Evolutionary conservation across 2,329 filamentous ascomycete species (phyloP).

Genomic region (Sporothrix humicola): DNA sequence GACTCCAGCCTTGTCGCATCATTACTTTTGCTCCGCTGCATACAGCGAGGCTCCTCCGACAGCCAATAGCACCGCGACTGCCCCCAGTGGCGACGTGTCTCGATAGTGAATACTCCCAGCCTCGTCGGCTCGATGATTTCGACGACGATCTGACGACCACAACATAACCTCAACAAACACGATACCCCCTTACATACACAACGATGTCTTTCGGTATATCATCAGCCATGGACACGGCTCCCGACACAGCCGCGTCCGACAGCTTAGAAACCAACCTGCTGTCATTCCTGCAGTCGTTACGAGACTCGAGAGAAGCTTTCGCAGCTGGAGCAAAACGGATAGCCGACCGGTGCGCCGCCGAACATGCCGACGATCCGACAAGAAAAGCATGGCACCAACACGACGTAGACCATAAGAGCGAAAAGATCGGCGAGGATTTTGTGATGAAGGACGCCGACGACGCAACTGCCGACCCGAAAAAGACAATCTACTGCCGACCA

Average conservation of each 20-base stretch:
- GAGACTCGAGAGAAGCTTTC: slow-evolving; percentile 33
- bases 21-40: not conserved
- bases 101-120: not conserved
- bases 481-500: slow-evolving; percentile 50
- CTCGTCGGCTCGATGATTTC: not conserved
- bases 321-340: slow-evolving; percentile 22
- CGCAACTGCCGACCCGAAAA: too few relatives aligned
- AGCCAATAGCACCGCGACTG: not conserved
- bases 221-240: not conserved
- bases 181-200: not conserved
- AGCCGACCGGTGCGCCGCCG: slow-evolving; percentile 26
- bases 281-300: slow-evolving; percentile 31
- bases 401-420: not conserved
- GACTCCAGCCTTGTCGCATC: not conserved
- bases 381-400: not conserved
- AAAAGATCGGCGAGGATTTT: slow-evolving; percentile 35
- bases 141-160: not conserved
- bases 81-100: slow-evolving; percentile 13
- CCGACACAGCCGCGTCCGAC: slow-evolving; percentile 25
- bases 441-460: slow-evolving; percentile 45
- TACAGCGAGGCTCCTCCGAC: not conserved
- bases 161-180: not conserved
- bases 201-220: too few relatives aligned
- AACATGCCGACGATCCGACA: slow-evolving; percentile 18
- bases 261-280: slow-evolving; percentile 32